Evolutionary conservation across 495 filamentous ascomycete species (phyloP), one percentile per base, ranked within the genome.

Genomic region (Xylaria acuta): DNA sequence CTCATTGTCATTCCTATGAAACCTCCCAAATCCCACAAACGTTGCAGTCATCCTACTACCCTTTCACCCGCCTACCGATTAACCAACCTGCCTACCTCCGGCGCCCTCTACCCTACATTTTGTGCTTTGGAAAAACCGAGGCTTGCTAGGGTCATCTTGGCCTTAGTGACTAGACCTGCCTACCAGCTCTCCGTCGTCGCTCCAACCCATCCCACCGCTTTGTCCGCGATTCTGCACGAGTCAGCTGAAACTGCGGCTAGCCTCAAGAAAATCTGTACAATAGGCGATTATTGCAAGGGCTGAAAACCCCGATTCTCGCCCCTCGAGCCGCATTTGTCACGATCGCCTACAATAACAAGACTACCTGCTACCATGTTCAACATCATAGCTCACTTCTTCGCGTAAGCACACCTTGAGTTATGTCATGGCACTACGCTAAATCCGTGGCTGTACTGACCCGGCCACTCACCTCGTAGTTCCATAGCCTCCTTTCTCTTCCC

Each of bases 401-500:
- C 71, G 71, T 73, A 62, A 63, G 71, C 27, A 34, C 12, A 45
- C n/a, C 30, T 62, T 14, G 12, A 45, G 22, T 38, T 12, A 38
- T 30, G 0, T 5, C 43, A 22, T 16, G 9, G 58, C 32, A 34
- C 25, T 12, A 32, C 14, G 34, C 43, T 27, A 18, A 27, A 47
- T 22, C 40, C 8, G 40, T 32, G 32, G 36, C 36, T 43, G 32
- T 47, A 16, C 63, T 72, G 41, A 72, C 62, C 8, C 18, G 41
- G 22, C 18, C 22, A 34, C 43, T 40, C 63, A 5, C 59, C n/a
- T 51, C 41, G 74, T 83, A 94, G 92, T 77, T 97, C 95, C 69
- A 82, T 96, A 77, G 90, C 93, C 68, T 96, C 94, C 70, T 94
- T 98, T 79, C 88, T 97, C 80, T 95, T 99, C 83, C 96, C 96